phyloP scores from a whole-genome alignment of 352 stramenopile genomes.

The Globisporangium nodosum region DNA sequence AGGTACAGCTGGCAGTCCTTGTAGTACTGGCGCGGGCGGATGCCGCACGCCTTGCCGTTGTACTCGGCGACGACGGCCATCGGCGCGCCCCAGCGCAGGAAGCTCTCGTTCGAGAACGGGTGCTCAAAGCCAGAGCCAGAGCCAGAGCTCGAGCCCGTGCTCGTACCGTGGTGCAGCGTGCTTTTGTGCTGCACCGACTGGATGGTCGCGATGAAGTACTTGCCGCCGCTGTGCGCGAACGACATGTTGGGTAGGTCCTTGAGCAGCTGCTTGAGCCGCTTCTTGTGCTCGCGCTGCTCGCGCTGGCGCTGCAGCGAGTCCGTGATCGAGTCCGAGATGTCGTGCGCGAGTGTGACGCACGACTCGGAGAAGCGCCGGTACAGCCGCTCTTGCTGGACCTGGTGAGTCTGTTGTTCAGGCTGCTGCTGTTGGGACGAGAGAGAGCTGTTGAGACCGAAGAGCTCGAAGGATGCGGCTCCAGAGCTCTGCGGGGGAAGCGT shows the following conservation, averaged over 20 bases:
- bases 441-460: not conserved
- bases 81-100: conserved; percentile 56
- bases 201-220: conserved; percentile 57
- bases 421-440: not conserved
- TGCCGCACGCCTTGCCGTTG: conserved; percentile 48
- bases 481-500: conserved; percentile 2
- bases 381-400: conserved; percentile 6
- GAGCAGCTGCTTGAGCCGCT: conserved; percentile 42
- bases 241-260: conserved; percentile 78
- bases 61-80: conserved; percentile 55
- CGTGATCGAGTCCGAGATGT: conserved; percentile 18
- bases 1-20: conserved; percentile 72
- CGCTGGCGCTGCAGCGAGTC: conserved; percentile 40
- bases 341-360: conserved; percentile 29
- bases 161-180: not conserved
- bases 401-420: too few relatives aligned
- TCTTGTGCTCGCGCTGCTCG: conserved; percentile 42
- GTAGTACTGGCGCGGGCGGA: conserved; percentile 70
- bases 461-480: not conserved
- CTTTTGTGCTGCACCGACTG: conserved; percentile 32
- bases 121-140: not conserved
- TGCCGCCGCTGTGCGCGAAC: conserved; percentile 43
- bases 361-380: conserved; percentile 22
- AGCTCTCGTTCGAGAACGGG: conserved; percentile 18
- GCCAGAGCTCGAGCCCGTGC: not conserved